Evolutionary conservation across 495 filamentous ascomycete species (phyloP).

Genomic region (Penicillium turbatum): DNA sequence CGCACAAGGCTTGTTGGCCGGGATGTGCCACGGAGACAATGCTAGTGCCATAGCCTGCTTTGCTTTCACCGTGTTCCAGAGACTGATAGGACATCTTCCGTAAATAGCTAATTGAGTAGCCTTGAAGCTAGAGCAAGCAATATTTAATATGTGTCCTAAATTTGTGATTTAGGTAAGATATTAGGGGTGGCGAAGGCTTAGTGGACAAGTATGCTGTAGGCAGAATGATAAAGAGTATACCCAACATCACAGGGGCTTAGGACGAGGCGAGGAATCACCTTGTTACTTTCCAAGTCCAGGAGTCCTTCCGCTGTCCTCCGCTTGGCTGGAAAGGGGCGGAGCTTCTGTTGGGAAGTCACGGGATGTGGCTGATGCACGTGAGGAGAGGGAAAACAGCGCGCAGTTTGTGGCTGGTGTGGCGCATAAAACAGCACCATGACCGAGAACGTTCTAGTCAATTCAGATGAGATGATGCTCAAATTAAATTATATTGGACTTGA

Average conservation of each 20-base stretch:
- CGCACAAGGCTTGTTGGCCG: background rate
- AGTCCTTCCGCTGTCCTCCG: background rate
- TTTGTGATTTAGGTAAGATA: background rate
- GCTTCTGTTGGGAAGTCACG: background rate
- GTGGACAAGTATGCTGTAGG: no score
- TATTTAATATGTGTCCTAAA: background rate
- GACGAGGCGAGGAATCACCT: no score
- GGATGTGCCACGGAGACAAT: background rate
- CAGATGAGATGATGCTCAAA: background rate
- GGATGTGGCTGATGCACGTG: constrained; percentile 2
- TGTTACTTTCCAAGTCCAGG: no score
- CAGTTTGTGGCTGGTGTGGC: constrained; percentile 1
- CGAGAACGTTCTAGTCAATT: background rate
- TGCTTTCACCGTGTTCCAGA: background rate
- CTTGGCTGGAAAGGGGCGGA: constrained; percentile 4
- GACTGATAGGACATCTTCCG: background rate
- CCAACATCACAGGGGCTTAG: no score
- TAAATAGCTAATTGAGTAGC: constrained; percentile 3
- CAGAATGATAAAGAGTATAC: no score
- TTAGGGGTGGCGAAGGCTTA: background rate
- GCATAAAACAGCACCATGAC: background rate
- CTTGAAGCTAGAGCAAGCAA: background rate
- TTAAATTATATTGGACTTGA: background rate
- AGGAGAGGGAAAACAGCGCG: background rate
- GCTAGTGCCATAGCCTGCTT: background rate